Percentiles rank a stretch among this genome's conserved stretches.
phyloP scores from a whole-genome alignment of 768 basidiomycete genomes.

The Gymnopilus junonius region DNA sequence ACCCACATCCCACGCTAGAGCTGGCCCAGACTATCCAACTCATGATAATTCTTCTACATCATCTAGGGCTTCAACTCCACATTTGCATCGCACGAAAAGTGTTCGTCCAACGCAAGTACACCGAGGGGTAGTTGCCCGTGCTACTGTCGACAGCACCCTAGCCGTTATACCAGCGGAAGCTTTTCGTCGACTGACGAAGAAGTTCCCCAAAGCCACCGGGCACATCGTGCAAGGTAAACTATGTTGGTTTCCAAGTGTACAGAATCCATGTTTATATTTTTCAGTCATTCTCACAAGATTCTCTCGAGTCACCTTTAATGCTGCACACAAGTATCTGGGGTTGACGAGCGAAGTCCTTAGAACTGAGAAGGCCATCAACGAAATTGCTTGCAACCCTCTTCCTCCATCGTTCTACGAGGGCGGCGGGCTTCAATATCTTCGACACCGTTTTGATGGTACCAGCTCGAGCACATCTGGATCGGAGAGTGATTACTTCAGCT shows the following conservation, averaged over 20 bases:
- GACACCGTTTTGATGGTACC: slow-evolving; percentile 84
- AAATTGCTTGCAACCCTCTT: slow-evolving; percentile 94
- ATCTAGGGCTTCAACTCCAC: slow-evolving; percentile 24
- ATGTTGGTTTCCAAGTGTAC: slow-evolving; percentile 2
- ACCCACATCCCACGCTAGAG: slow-evolving; percentile 27
- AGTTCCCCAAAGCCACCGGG: slow-evolving; percentile 96
- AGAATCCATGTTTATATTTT: slow-evolving; percentile 15
- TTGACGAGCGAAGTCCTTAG: slow-evolving; percentile 93
- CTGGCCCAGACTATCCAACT: slow-evolving; percentile 32
- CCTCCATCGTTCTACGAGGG: slow-evolving; percentile 91
- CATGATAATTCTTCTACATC: slow-evolving; percentile 22
- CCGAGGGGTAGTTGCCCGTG: slow-evolving; percentile 87
- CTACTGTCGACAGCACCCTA: slow-evolving; percentile 91
- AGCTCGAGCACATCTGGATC: slow-evolving; percentile 49
- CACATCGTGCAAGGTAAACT: slow-evolving; percentile 88
- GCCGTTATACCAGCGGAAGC: slow-evolving; percentile 99
- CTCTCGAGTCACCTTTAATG: slow-evolving; percentile 96
- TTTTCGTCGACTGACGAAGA: slow-evolving; percentile 91
- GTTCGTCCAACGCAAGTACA: slow-evolving; percentile 43
- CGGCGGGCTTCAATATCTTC: slow-evolving; percentile 86
- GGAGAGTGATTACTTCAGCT: slow-evolving; percentile 63
- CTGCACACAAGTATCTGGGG: slow-evolving; percentile 95
- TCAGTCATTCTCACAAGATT: slow-evolving; percentile 93
- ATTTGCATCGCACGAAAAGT: slow-evolving; percentile 15
- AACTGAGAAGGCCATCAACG: slow-evolving; percentile 97